Evolutionary conservation across 345 rosid species (phyloP), one percentile per base, ranked within the genome.

Genomic region (Citrus medica): DNA sequence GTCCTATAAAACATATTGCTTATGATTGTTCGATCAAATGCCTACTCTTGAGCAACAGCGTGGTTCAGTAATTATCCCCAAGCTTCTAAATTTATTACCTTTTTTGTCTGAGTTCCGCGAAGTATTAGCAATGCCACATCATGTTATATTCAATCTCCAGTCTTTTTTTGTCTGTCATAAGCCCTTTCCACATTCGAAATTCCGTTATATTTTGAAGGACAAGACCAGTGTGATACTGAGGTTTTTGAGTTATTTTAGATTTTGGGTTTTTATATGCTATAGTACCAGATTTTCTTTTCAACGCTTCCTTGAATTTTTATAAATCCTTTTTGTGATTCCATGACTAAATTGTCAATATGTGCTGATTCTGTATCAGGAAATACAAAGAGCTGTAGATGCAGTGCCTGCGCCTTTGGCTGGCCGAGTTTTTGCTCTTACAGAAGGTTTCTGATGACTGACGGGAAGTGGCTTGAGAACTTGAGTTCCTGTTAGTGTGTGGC

Each of bases 401-500:
- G 63, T 94, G 75, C 85, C 87, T 65, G 82, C 90, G 27, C 89
- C 98, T 79, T 81, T 96, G 80, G 81, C 82, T 25, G 95, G 91
- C 77, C 92, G 95, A 73, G 97, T 91, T 74, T 89, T 80, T 90
- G 91, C 96, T 66, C 85, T 96, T 60, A 91, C 93, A 4, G 92
- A 91, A 84, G 97, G 98, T 68, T 90, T 90, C 82, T 93, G 84
- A 88, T 28, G 21, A 65, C 81, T 89, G 82, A 86, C 22, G 16
- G 58, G 65, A 71, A 27, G 65, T 37, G 61, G 73, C 58, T 73
- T 67, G 73, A 32, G 40, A 67, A 32, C 67, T 21, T 9, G 74
- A 65, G 56, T 30, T 69, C 60, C 65, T 58, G 28, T 65, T 38
- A 51, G 69, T 37, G 51, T 53, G 37, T 64, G 48, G 25, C 32